These are phyloP conservation scores for Fusarium sp. DNA, from an alignment of 2,329 filamentous ascomycete genomes.

Conservation along the genomic window DNA sequence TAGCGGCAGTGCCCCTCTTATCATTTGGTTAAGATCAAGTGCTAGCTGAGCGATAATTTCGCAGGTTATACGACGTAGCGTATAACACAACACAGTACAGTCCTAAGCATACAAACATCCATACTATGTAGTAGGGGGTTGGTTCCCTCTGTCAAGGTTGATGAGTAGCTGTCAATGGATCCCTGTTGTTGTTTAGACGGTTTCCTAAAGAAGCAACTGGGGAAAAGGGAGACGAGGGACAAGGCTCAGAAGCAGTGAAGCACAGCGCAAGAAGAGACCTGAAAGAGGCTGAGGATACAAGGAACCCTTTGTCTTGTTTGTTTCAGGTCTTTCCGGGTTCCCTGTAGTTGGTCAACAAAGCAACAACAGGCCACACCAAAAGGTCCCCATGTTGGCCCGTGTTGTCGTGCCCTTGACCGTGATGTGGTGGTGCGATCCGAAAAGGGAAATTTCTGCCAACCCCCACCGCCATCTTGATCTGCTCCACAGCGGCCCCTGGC, in stretches of 20 bases:
- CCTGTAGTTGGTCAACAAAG: not conserved
- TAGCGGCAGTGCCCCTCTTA: not conserved
- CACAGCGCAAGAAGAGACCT: not conserved
- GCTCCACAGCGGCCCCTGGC: conserved; percentile 2
- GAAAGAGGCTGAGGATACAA: not conserved
- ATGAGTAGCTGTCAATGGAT: not conserved
- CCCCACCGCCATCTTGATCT: conserved; percentile 5
- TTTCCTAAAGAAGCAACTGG: conserved; percentile 12
- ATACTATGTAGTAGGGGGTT: not conserved
- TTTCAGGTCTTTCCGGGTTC: conserved; percentile 2
- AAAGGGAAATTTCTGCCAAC: conserved; percentile 8
- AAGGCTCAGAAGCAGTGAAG: not conserved
- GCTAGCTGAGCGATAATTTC: conserved; percentile 2
- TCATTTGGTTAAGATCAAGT: not conserved
- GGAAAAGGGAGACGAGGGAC: not conserved
- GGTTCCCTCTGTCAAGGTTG: conserved; percentile 1
- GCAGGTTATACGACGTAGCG: not conserved
- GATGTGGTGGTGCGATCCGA: not conserved
- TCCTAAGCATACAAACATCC: not conserved
- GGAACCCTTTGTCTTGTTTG: not conserved
- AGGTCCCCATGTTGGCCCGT: conserved; percentile 3
- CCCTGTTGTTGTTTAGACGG: conserved; percentile 21
- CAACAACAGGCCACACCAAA: not conserved
- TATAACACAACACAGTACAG: not conserved
- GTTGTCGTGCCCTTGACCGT: not conserved